Base-by-base conservation (phyloP, 805 yeast genomes). In the Babjeviella inositovora region DNA sequence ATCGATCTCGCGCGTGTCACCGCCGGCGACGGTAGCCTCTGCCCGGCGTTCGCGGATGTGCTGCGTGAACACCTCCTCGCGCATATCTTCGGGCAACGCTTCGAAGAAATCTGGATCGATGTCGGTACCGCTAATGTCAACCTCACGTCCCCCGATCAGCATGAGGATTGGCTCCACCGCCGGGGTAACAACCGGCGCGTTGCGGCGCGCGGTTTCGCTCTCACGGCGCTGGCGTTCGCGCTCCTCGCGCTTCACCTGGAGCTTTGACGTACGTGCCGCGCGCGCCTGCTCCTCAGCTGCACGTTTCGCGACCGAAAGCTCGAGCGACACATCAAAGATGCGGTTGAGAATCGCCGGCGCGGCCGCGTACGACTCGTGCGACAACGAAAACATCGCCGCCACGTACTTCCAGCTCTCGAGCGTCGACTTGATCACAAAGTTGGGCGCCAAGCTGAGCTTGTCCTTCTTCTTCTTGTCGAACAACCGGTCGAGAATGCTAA, bases 11-110 rank as follows among this genome's bases (percentile, higher is more conserved):
- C 80, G 53, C 3, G 65, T 53, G 8, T 58, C 50, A 2, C 47
- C 40, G 1, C 68, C 55, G 40, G 30, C 49, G 19, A 46, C 38
- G 8, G 49, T 41, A 2, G 62, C 30, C 50, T 54, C 67, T 20
- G 57, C 74, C 29, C 90, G 57, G 28, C 85, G 55, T 33, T 80
- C 90, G 19, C 84, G 53, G 5, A 82, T 53, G 38, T 84, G 93
- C 31, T 82, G 87, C 0, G 85, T 68, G 39, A 80, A 71, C 0
- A 84, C 96, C 38, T 85, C 95, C 31, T 82, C 93, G 23, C 95
- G 57, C 79, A 85, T 77, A 25, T 80, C 90, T 20, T 81, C 93
- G 0, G 96, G 96, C 17, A 85, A 57, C 0, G 94, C 95, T 35
- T 74, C 76, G 29, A 85, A 55, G 41, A 82, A 85, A 33, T 79